Conservation (phyloP, 306 rosid species). For the Pueraria montana region DNA sequence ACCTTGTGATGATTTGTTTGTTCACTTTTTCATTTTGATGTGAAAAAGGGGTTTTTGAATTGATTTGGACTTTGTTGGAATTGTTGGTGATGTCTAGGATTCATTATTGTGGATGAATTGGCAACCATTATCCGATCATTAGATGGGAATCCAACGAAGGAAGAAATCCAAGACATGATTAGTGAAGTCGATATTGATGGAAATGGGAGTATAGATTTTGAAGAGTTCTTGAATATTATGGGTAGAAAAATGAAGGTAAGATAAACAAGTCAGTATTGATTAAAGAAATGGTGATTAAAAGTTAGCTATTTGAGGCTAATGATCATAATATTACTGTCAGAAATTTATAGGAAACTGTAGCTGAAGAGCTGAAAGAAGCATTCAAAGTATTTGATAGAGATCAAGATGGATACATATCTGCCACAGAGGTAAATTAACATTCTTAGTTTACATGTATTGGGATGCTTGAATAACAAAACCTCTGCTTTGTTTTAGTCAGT, state of each 20-base stretch:
- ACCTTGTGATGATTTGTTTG: conserved; percentile 17
- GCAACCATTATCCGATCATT: conserved; percentile 70
- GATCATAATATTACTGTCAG: background rate
- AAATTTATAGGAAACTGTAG: conserved; percentile 49
- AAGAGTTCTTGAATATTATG: conserved; percentile 83
- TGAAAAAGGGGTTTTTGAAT: background rate
- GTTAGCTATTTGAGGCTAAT: background rate
- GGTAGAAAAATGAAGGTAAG: conserved; percentile 79
- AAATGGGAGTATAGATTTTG: conserved; percentile 80
- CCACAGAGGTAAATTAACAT: conserved; percentile 64
- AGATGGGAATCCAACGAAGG: conserved; percentile 80
- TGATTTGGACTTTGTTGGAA: conserved; percentile 2
- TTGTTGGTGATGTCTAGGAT: conserved; percentile 59
- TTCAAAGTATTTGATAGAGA: conserved; percentile 89
- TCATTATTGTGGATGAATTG: conserved; percentile 84
- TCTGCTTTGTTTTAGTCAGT: background rate
- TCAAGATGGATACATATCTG: conserved; percentile 84
- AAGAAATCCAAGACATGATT: conserved; percentile 84
- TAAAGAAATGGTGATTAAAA: background rate
- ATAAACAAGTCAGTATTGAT: background rate
- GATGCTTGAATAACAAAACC: background rate
- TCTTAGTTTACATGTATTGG: background rate
- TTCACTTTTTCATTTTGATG: background rate
- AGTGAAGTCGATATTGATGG: conserved; percentile 75
- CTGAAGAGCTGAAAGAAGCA: conserved; percentile 83